A percentile compares a stretch with the other conserved stretches of the same genome.
Evolutionary conservation across 2,329 filamentous ascomycete genomes (phyloP).

Genomic region (Chaetomiaceae sp.): DNA sequence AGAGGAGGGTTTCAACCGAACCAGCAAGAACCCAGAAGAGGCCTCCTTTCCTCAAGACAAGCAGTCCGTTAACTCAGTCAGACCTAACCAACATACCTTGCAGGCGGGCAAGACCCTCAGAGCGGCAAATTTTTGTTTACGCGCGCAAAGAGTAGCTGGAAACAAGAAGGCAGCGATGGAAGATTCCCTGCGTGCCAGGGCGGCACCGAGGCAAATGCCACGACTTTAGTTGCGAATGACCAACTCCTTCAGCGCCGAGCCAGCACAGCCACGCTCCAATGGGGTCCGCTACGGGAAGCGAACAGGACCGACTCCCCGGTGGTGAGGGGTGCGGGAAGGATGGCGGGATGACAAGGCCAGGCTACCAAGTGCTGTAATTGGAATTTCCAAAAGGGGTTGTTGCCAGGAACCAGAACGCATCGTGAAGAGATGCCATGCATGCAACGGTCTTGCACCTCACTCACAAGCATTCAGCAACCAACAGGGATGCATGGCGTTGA

Average conservation of each 20-base stretch:
- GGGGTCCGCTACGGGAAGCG: not conserved
- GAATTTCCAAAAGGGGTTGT: not conserved
- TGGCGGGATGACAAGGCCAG: not conserved
- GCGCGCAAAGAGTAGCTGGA: too few species aligned
- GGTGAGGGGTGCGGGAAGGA: not conserved
- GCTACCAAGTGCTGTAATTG: not conserved
- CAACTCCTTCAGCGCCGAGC: too few species aligned
- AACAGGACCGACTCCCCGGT: not conserved
- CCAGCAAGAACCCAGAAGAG: not conserved
- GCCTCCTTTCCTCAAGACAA: too few species aligned
- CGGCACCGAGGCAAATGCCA: not conserved
- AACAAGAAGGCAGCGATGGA: not conserved
- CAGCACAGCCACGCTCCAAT: constrained; percentile 1
- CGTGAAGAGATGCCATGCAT: too few species aligned
- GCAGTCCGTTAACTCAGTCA: not conserved
- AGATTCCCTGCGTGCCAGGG: too few species aligned
- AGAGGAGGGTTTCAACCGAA: constrained; percentile 14
- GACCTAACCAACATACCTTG: not conserved
- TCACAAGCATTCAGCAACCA: too few species aligned
- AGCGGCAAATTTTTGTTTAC: too few species aligned
- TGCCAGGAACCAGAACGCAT: too few species aligned
- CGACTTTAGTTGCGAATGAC: too few species aligned
- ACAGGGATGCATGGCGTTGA: not conserved
- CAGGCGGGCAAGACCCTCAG: too few species aligned
- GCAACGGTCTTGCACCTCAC: too few species aligned